phyloP scores from a whole-genome alignment of 768 basidiomycete species.

The Mycena rebaudengoi region DNA sequence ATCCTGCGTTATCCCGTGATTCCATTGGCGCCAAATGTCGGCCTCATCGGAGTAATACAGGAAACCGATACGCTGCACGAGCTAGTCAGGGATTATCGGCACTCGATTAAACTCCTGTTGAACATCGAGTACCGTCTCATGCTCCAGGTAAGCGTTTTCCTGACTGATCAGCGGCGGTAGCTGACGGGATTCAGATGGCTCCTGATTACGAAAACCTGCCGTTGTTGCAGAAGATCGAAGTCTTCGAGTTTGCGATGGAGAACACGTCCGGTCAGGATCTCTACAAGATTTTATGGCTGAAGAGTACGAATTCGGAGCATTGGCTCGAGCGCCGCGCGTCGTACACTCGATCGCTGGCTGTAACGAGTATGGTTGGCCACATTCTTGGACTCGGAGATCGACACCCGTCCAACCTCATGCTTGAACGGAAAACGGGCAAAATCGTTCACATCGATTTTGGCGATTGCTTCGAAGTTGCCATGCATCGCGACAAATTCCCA shows the following conservation, averaged over 20 bases:
- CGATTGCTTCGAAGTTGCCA: conserved; percentile 98
- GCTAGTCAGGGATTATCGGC: conserved; percentile 94
- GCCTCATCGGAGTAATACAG: conserved; percentile 92
- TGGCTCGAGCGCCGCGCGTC: conserved; percentile 98
- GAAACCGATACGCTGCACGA: conserved; percentile 97
- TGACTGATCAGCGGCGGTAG: neutral
- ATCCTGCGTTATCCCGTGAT: conserved; percentile 94
- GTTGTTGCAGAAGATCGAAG: conserved; percentile 96
- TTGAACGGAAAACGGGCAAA: conserved; percentile 92
- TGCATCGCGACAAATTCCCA: conserved; percentile 98
- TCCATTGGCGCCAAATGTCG: conserved; percentile 94
- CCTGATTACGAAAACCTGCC: conserved; percentile 97
- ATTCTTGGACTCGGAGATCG: conserved; percentile 96
- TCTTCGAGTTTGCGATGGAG: conserved; percentile 98
- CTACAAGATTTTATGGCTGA: conserved; percentile 96
- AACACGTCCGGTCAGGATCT: conserved; percentile 99
- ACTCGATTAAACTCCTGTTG: conserved; percentile 92
- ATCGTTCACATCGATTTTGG: conserved; percentile 98
- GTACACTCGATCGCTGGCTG: conserved; percentile 94
- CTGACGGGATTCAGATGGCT: conserved; percentile 77
- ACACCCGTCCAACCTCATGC: conserved; percentile 93
- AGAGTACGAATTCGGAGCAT: conserved; percentile 93
- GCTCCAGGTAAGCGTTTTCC: conserved; percentile 74
- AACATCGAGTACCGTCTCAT: conserved; percentile 98
- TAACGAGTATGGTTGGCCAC: conserved; percentile 99